phyloP scores from a whole-genome alignment of 208 protist genomes.

The Endotrypanum monterogeii region DNA sequence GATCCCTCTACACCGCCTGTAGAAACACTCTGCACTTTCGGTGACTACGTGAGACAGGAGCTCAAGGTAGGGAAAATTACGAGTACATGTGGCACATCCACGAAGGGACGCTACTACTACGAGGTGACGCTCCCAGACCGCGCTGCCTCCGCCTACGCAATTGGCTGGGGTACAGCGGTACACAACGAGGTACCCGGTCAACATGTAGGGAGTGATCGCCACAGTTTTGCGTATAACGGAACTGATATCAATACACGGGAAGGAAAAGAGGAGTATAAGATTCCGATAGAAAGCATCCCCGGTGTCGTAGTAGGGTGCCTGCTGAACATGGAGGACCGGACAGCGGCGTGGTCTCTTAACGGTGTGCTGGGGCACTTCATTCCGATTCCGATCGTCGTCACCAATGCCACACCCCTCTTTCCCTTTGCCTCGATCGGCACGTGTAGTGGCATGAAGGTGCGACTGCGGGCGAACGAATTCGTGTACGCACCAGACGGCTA shows the following conservation, averaged over 20 bases:
- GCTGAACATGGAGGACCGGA: conserved; percentile 75
- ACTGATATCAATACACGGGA: conserved; percentile 64
- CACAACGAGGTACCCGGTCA: conserved; percentile 84
- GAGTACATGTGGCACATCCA: conserved; percentile 46
- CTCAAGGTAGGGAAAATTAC: conserved; percentile 89
- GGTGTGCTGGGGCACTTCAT: conserved; percentile 75
- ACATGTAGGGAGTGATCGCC: conserved; percentile 86
- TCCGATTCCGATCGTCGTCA: conserved; percentile 63
- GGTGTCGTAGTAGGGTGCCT: conserved; percentile 80
- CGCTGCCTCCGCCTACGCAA: conserved; percentile 67
- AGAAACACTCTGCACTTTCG: conserved; percentile 72
- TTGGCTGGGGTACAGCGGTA: conserved; percentile 83
- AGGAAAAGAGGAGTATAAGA: conserved; percentile 85
- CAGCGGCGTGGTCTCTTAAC: conserved; percentile 87
- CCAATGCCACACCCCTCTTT: conserved; percentile 45
- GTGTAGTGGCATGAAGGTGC: conserved; percentile 77
- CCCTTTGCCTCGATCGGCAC: conserved; percentile 86
- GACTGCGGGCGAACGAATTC: conserved; percentile 72
- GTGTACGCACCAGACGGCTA: conserved; percentile 84
- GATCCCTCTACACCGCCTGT: conserved; percentile 25
- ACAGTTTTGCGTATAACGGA: conserved; percentile 88
- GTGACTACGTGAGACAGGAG: conserved; percentile 66
- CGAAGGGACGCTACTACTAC: conserved; percentile 81
- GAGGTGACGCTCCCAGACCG: conserved; percentile 83
- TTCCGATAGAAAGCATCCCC: conserved; percentile 46